Base-by-base conservation (phyloP, 164 flowering plant genomes). In the Hamamelis virginiana region DNA sequence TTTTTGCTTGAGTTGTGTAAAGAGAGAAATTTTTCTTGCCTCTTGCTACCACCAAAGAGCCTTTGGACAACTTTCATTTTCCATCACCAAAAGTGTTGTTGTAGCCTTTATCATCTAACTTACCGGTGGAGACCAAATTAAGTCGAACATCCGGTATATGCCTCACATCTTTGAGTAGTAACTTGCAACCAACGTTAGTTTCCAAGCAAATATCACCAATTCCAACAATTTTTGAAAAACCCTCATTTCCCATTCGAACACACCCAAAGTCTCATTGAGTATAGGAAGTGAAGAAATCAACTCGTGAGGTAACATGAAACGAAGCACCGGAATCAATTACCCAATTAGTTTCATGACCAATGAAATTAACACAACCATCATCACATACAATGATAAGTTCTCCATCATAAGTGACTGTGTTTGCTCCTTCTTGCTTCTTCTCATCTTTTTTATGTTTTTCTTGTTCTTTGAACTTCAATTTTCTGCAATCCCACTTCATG, bases 131-230 rank as follows among this genome's bases (percentile, higher is more conserved):
- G n/a, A 76, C 71, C 27, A 80, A 43, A 21, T 74, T 74, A 15
- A 80, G 18, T 4, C 74, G 44, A 25, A 80, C 44, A 16, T 80
- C 71, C 9, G 74, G 76, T 9, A 69, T 70, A 72, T 77, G 78
- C 41, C 72, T 69, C 1, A 75, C 80, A 65, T 64, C 64, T 33
- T 70, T 69, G 0, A 75, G 53, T 1, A 45, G 9, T 1, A 80
- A 16, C 10, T 52, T 33, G 27, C 16, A 47, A 8, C 70, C 65
- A 22, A 1, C 64, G 9, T 74, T 19, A 0, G 74, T 77, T 12
- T 51, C 46, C 19, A 77, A 21, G 8, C 28, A 45, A 23, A 80
- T 46, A 62, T 71, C 68, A 44, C 76, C 74, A 0, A 45, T 74
- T n/a, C 76, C 76, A 2, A 67, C 74, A n/a, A 77, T 61, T 9